Evolutionary conservation across 768 basidiomycete genomes (phyloP).

Genomic region (Trametes elegans): DNA sequence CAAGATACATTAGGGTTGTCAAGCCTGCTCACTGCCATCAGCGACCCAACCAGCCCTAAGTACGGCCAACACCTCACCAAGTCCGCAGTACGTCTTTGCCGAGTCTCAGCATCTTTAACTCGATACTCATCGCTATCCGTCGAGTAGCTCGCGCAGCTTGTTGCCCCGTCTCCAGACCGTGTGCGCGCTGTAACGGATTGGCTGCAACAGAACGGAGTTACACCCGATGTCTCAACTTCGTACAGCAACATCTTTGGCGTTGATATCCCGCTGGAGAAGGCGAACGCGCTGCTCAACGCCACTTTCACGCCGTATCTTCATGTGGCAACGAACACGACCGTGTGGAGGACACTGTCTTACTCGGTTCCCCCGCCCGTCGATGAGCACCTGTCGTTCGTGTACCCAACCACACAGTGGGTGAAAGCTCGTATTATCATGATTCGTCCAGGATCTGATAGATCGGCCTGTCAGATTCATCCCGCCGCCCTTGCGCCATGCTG

Average conservation of each 20-base stretch:
- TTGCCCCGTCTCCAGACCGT: constrained; percentile 26
- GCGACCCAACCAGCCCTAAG: constrained; percentile 35
- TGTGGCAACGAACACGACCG: constrained; percentile 26
- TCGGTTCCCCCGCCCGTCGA: constrained; percentile 34
- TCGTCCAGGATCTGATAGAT: too few relatives aligned
- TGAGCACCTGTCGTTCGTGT: constrained; percentile 31
- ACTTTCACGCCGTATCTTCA: constrained; percentile 35
- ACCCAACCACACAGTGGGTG: constrained; percentile 32
- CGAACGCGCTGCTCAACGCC: constrained; percentile 36
- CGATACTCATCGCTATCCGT: neutral
- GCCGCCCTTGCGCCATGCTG: neutral
- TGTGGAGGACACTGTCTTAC: constrained; percentile 37
- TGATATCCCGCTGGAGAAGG: constrained; percentile 30
- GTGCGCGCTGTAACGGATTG: constrained; percentile 27
- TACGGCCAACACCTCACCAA: constrained; percentile 20
- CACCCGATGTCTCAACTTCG: constrained; percentile 23
- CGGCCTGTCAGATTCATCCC: constrained; percentile 19
- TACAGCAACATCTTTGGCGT: constrained; percentile 36
- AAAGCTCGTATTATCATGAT: too few relatives aligned
- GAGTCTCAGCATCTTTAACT: neutral
- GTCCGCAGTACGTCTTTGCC: neutral
- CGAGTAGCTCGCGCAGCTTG: constrained; percentile 25
- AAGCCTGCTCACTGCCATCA: too few relatives aligned
- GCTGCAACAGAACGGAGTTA: constrained; percentile 28
- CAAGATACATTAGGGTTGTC: too few relatives aligned